phyloP scores from a whole-genome alignment of 148 eudicot genomes.

The Cornus florida region DNA sequence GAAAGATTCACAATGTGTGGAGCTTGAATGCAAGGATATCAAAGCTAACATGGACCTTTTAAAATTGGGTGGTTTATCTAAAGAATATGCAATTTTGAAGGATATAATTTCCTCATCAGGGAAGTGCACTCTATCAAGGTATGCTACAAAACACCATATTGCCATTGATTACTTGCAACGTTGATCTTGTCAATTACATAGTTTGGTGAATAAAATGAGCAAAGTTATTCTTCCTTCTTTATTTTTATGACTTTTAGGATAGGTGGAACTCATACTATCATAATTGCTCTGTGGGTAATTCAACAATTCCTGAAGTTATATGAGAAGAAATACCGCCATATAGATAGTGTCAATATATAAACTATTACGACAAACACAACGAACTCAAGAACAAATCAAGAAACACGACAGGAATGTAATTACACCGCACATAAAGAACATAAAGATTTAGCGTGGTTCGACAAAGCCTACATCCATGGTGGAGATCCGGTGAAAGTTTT shows the following conservation, averaged over 20 bases:
- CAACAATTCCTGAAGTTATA: not conserved
- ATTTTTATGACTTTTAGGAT: not conserved
- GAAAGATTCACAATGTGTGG: constrained; percentile 21
- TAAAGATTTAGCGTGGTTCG: too few species aligned
- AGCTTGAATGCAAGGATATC: constrained; percentile 21
- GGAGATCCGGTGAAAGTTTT: too few species aligned
- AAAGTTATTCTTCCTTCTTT: not conserved
- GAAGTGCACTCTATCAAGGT: constrained; percentile 67
- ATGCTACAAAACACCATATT: constrained; percentile 8
- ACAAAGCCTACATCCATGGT: too few species aligned
- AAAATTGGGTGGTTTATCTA: constrained; percentile 72
- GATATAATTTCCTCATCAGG: constrained; percentile 60
- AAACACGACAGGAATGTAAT: too few species aligned
- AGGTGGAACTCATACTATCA: not conserved
- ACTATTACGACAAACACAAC: too few species aligned
- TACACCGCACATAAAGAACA: too few species aligned
- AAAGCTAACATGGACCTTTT: constrained; percentile 22
- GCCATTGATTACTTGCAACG: not conserved
- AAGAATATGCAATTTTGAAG: constrained; percentile 65
- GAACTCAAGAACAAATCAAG: too few species aligned
- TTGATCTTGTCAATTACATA: constrained; percentile 4
- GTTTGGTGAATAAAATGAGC: not conserved
- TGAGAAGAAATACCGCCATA: not conserved
- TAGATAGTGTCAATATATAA: not conserved
- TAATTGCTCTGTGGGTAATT: not conserved